Percentiles rank a stretch among this genome's conserved stretches.
Conservation (phyloP, 768 basidiomycete genomes). For the Lactarius tabidus region DNA sequence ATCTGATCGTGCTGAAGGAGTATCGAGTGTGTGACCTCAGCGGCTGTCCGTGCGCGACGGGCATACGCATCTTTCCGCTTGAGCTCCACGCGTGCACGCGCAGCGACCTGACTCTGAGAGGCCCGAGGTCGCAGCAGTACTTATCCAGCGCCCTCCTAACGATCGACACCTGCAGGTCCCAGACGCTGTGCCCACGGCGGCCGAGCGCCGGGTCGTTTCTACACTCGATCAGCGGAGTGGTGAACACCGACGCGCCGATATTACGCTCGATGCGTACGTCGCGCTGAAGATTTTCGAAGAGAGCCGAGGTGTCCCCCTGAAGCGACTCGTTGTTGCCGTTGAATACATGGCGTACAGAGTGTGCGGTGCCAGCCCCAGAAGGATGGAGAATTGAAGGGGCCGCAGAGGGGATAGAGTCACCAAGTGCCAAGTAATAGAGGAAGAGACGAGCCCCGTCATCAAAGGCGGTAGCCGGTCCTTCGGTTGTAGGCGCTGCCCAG, state of each 20-base stretch:
- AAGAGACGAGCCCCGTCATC: slow-evolving; percentile 16
- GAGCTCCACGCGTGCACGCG: no score
- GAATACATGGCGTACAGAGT: slow-evolving; percentile 22
- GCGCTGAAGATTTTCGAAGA: slow-evolving; percentile 22
- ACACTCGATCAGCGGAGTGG: background rate
- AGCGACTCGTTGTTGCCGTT: slow-evolving; percentile 14
- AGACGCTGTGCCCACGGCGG: slow-evolving; percentile 3
- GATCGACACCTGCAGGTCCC: slow-evolving; percentile 6
- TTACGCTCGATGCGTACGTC: slow-evolving; percentile 21
- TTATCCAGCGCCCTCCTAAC: slow-evolving; percentile 3
- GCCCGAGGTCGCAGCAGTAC: no score
- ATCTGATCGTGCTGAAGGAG: no score
- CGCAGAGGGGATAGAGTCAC: background rate
- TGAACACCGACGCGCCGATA: slow-evolving; percentile 7
- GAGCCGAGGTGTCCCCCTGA: slow-evolving; percentile 14
- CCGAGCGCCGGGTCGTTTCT: slow-evolving; percentile 4
- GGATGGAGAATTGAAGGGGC: background rate
- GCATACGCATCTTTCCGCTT: no score
- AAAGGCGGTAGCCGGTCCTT: slow-evolving; percentile 2
- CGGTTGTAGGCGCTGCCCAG: slow-evolving; percentile 8
- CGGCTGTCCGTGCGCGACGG: background rate
- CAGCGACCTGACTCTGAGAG: no score
- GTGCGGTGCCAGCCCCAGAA: background rate
- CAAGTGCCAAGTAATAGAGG: slow-evolving; percentile 2
- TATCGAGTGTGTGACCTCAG: no score